Base-by-base conservation (phyloP, 805 yeast species). In the Huiozyma naganishii region DNA sequence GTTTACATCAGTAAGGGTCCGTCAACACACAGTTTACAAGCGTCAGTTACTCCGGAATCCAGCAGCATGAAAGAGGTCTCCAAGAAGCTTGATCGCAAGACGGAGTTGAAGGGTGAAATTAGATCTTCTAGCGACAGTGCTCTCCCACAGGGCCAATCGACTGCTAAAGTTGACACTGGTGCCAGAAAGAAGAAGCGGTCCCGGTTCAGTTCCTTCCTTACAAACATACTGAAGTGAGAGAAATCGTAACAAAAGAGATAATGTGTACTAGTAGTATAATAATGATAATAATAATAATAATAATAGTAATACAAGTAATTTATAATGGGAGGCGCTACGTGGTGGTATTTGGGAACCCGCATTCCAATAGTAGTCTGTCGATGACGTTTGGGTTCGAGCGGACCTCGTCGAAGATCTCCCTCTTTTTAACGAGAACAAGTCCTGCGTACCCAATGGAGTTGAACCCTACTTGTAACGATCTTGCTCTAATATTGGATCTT, bases 401-500 rank as follows among this genome's bases (percentile, higher is more conserved):
- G 17, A 80, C 71, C 42, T 74, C 51, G 5, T 73, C 64, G 39
- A 68, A 69, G 32, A 74, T 65, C 36, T 77, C 77, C 41, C 74
- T 72, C 55, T 79, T 71, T 60, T 84, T 88, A 42, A 89, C 89
- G 45, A 83, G 70, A 41, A 88, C 58, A 48, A 90, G 63, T 0
- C 97, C 97, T 49, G 83, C 67, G 46, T 74, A 76, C 0, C 94
- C 97, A 39, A 87, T 73, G 0, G 95, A 71, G 57, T 90, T 90
- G 52, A 88, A 73, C 45, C 90, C 83, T 5, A 59, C 42, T 29
- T 80, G 62, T 39, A 66, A 45, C 7, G 67, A 69, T 37, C 40
- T 70, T 53, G 70, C 80, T 42, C 65, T 68, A 2, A 81, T 80
- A 12, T 57, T 55, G 2, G 80, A 67, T 54, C 96, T 73, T n/a